phyloP scores from a whole-genome alignment of 2,329 filamentous ascomycete species.

The Botrytis sinoallii region DNA sequence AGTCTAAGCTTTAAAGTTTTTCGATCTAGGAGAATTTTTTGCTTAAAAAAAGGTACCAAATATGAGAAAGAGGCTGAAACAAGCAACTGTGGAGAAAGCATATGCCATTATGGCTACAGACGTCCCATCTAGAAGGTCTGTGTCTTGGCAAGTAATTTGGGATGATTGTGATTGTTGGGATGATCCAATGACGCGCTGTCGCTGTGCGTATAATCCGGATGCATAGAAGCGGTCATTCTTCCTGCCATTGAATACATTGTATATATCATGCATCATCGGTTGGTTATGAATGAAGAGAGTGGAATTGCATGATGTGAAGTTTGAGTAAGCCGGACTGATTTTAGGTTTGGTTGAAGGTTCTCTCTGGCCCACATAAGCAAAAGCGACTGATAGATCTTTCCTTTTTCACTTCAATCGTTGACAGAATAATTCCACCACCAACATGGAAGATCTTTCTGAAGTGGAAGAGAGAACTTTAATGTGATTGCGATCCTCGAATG shows the following conservation, averaged over 20 bases:
- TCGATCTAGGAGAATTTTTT: background rate
- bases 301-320: background rate
- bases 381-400: background rate
- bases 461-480: background rate
- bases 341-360: background rate
- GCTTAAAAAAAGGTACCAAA: background rate
- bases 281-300: background rate
- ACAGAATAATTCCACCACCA: background rate
- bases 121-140: background rate
- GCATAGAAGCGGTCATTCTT: background rate
- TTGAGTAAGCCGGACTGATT: background rate
- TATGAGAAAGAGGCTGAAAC: background rate
- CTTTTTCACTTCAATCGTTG: background rate
- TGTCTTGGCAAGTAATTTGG: background rate
- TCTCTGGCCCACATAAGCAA: background rate
- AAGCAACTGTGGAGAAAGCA: background rate
- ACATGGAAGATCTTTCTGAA: background rate
- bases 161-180: background rate
- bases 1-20: background rate
- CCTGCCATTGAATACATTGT: background rate
- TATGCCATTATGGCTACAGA: background rate
- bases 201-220: background rate
- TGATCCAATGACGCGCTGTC: background rate
- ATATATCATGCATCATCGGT: background rate
- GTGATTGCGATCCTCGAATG: background rate